phyloP scores from a whole-genome alignment of 2,329 filamentous ascomycete species.

The Fusarium austroafricanum region DNA sequence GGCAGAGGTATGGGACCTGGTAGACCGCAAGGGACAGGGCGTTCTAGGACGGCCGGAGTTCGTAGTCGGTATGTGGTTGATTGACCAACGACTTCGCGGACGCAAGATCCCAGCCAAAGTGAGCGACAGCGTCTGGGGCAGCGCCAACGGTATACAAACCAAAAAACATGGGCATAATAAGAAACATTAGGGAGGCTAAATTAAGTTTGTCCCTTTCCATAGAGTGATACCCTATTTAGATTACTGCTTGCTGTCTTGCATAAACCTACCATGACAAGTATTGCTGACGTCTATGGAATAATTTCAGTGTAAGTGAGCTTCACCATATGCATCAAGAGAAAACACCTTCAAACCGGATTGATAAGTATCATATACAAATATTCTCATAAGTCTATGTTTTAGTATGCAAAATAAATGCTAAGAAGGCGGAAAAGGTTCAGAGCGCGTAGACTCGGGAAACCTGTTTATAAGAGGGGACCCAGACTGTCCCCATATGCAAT shows the following conservation, averaged over 20 bases:
- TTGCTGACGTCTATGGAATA: background rate
- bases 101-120: slow-evolving; percentile 80
- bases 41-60: slow-evolving; percentile 76
- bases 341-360: too few species aligned
- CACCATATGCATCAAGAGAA: background rate
- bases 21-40: slow-evolving; percentile 68
- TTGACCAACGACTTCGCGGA: slow-evolving; percentile 83
- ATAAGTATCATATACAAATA: background rate
- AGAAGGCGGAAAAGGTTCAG: slow-evolving; percentile 8
- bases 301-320: background rate
- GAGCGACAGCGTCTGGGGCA: slow-evolving; percentile 80
- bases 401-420: slow-evolving; percentile 6
- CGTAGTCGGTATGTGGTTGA: slow-evolving; percentile 84
- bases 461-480: background rate
- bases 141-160: slow-evolving; percentile 62
- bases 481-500: slow-evolving; percentile 16
- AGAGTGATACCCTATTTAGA: slow-evolving; percentile 47
- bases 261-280: background rate
- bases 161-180: slow-evolving; percentile 11
- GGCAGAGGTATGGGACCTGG: slow-evolving; percentile 81
- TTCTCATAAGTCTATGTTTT: slow-evolving; percentile 4
- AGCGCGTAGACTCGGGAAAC: background rate
- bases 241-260: slow-evolving; percentile 3
- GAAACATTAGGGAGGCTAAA: slow-evolving; percentile 4
- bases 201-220: slow-evolving; percentile 28